Evolutionary conservation across 2,329 filamentous ascomycete species (phyloP), one percentile per base, ranked within the genome.

Genomic region (Alternaria gansuensis): DNA sequence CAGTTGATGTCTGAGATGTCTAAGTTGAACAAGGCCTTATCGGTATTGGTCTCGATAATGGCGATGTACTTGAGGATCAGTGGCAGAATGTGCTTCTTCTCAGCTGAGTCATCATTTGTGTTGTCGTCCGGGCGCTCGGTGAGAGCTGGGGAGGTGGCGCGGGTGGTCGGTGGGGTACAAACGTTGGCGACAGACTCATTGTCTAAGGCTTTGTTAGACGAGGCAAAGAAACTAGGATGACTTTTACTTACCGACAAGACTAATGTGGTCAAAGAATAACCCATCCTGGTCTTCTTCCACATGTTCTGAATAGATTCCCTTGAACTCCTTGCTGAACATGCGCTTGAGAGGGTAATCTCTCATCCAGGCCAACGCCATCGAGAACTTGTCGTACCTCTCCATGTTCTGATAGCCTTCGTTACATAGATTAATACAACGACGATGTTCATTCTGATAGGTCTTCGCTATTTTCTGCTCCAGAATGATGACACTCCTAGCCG

Each of bases 1-100:
- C 3, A 2, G 11, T 34, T 5, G 8, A 39, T 6, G 4, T 17
- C 1, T 26, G 2, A 13, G 11, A 2, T 11, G 2, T 28, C 13
- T 2, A 52, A 7, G 0, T 37, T 2, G 23, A n/a, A 45, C 4
- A 45, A 2, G 2, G 40, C 51, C 3, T 53, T 44, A 10, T 52
- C 40, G 13, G 8, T 44, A 3, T 11, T 3, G 9, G 51, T 45
- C 31, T 53, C 39, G 14, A 53, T 43, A 29, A 53, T 5, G 6
- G 39, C 39, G 4, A 53, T 28, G 40, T 44, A 53, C 6, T 53
- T 36, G 23, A 53, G 50, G 9, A 29, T 52, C 9, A 39, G 39
- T 10, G 14, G 37, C 13, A 33, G n/a, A 17, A 17, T 6, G 3
- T 39, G 6, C 5, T 43, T 7, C 13, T 34, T 6, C 21, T 44